Evolutionary conservation across 441 rosid species (phyloP), one percentile per base, ranked within the genome.

Genomic region (Mallotus japonicus): DNA sequence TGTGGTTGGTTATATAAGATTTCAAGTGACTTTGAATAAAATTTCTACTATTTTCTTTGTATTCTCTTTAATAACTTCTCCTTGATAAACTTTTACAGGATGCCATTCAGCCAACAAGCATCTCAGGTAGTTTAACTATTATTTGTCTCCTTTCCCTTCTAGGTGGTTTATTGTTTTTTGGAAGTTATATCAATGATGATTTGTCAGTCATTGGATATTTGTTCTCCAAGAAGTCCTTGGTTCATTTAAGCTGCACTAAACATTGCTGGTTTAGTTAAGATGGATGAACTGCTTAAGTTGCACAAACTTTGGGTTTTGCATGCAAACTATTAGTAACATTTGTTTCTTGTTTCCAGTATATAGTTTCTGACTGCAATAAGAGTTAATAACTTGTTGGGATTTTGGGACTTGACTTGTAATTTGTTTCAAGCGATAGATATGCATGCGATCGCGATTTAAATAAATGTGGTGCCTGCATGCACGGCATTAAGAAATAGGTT

Each of bases 51-150:
- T 74, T 71, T 61, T 74, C 57, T 76, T 54, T 42, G 19, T 51
- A 40, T 11, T 61, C 55, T 74, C 61, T 63, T 54, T 55, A 72
- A 4, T 64, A 62, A 77, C 51, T 65, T 63, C 20, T 59, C n/a
- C 64, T 69, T 53, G 40, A 51, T 77, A 55, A 64, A 62, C 70
- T 76, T 57, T 80, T 85, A 71, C 92, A 93, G 99, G 91, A 79
- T 83, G 78, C 84, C 88, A 55, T 77, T 84, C 60, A 87, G 76
- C 77, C 81, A 82, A 75, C 95, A 88, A 79, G 80, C 83, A 70
- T 77, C 96, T 80, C 96, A 93, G 93, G 97, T 91, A 71, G 79
- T 84, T 64, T 24, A 20, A 67, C 22, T 5, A 3, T 65, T 60
- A 51, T 20, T 8, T 53, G n/a, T 56, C 46, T 49, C 51, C 59